Conservation (phyloP, 1,284 basidiomycete genomes). For the Leccinum griseonigrum region DNA sequence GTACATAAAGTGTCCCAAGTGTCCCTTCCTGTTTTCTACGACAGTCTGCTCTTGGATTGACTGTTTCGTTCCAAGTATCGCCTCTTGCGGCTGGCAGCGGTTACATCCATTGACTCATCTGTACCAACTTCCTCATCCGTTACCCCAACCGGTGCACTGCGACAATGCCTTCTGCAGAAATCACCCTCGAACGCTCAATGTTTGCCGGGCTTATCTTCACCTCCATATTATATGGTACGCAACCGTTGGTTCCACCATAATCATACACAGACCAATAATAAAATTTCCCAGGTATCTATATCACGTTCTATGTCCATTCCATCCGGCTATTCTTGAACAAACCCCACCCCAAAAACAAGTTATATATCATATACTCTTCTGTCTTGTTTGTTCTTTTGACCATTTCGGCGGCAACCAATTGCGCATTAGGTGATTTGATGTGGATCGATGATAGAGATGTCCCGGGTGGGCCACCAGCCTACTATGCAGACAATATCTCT, state of each 20-base stretch:
- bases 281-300: background rate
- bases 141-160: background rate
- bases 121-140: background rate
- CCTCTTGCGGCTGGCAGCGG: background rate
- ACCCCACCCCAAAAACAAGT: background rate
- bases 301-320: conserved; percentile 2
- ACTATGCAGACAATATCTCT: background rate
- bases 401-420: conserved; percentile 4
- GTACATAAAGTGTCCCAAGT: background rate
- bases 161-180: background rate
- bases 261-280: background rate
- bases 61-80: background rate
- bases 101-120: background rate
- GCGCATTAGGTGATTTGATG: background rate
- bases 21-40: background rate
- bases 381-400: conserved; percentile 2
- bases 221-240: conserved; percentile 2
- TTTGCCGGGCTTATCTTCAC: conserved; percentile 2
- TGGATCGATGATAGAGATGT: conserved; percentile 5
- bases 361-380: conserved; percentile 6
- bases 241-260: background rate
- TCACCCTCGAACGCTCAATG: conserved; percentile 3
- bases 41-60: background rate
- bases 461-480: conserved; percentile 3
- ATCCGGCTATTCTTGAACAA: conserved; percentile 1